These are phyloP conservation scores for Stentor roeselii DNA, from an alignment of 73 alveolate species.

Conservation along the genomic window DNA sequence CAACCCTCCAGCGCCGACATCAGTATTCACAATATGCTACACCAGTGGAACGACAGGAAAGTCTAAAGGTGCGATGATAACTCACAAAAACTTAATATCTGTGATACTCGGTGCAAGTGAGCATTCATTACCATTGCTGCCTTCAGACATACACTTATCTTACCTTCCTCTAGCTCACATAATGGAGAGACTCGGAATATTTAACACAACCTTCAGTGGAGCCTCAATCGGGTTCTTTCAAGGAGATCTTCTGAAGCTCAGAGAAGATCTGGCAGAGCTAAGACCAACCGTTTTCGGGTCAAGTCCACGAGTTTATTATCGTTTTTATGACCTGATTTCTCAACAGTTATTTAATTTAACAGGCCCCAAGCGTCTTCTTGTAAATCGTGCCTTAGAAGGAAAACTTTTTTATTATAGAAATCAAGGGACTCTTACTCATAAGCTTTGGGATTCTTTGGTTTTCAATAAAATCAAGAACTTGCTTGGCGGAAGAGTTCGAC, in stretches of 20 bases:
- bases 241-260: constrained; percentile 65
- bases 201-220: not conserved
- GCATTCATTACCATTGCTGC: not conserved
- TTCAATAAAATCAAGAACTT: constrained; percentile 46
- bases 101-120: constrained; percentile 49
- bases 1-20: constrained; percentile 43
- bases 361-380: constrained; percentile 35
- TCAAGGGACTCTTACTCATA: constrained; percentile 54
- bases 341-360: constrained; percentile 45
- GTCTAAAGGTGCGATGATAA: constrained; percentile 65
- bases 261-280: constrained; percentile 64
- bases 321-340: constrained; percentile 62
- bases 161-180: constrained; percentile 29
- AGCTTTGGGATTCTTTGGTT: constrained; percentile 56
- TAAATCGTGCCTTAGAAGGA: constrained; percentile 41
- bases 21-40: constrained; percentile 51
- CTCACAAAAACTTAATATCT: constrained; percentile 44
- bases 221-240: constrained; percentile 51
- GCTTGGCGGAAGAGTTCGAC: constrained; percentile 74
- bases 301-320: constrained; percentile 77
- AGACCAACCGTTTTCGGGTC: constrained; percentile 76
- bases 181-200: not conserved
- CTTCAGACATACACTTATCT: constrained; percentile 26
- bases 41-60: constrained; percentile 77
- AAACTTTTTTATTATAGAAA: constrained; percentile 11